Evolutionary conservation across 768 basidiomycete genomes (phyloP).

Genomic region (Podaxis rugospora): DNA sequence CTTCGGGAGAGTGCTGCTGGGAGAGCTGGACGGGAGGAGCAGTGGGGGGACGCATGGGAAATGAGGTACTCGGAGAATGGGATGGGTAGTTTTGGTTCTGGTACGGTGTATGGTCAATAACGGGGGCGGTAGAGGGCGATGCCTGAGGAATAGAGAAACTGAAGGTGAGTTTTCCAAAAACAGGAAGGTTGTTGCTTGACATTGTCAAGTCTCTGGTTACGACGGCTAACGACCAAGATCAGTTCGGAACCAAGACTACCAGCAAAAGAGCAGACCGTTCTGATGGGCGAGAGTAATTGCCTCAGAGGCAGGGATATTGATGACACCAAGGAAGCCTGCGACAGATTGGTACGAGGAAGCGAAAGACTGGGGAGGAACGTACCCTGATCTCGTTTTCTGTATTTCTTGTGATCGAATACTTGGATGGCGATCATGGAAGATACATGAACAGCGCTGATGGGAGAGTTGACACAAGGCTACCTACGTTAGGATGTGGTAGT

Average conservation of each 20-base stretch:
- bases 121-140: slow-evolving; percentile 13
- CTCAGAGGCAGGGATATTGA: slow-evolving; percentile 52
- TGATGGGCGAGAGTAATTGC: slow-evolving; percentile 44
- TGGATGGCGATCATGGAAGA: slow-evolving; percentile 78
- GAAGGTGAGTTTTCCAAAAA: slow-evolving; percentile 81
- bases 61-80: slow-evolving; percentile 6
- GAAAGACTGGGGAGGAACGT: slow-evolving; percentile 25
- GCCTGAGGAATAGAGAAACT: slow-evolving; percentile 42
- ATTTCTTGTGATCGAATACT: slow-evolving; percentile 88
- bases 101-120: slow-evolving; percentile 8
- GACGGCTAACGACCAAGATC: slow-evolving; percentile 37
- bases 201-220: slow-evolving; percentile 71
- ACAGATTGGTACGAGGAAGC: not conserved
- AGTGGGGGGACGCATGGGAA: slow-evolving; percentile 4
- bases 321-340: slow-evolving; percentile 55
- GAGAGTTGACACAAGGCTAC: slow-evolving; percentile 10
- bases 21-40: slow-evolving; percentile 5
- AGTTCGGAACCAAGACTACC: slow-evolving; percentile 14
- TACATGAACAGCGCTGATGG: slow-evolving; percentile 59
- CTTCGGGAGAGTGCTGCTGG: not conserved
- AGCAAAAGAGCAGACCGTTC: slow-evolving; percentile 36
- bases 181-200: slow-evolving; percentile 72
- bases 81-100: slow-evolving; percentile 11
- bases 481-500: slow-evolving; percentile 9
- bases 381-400: slow-evolving; percentile 84